These are phyloP conservation scores for Geotrichum reessii DNA, from an alignment of 1,139 yeast genomes.

Conservation along the genomic window DNA sequence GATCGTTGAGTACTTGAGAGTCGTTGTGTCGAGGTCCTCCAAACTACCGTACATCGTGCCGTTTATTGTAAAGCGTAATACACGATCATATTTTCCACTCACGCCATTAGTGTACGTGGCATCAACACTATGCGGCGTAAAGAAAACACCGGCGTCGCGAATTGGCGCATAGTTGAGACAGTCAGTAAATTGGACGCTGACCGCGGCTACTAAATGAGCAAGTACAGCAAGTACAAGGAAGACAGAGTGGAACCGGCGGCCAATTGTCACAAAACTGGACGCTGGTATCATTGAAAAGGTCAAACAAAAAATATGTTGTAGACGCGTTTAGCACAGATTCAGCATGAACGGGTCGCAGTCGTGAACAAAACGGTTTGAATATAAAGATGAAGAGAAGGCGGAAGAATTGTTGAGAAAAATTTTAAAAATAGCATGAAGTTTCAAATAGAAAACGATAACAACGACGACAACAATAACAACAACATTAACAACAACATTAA, in stretches of 20 bases:
- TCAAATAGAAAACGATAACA: too few relatives aligned
- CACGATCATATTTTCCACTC: slow-evolving; percentile 1
- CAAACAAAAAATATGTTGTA: not conserved
- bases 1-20: slow-evolving; percentile 30
- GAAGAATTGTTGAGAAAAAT: not conserved
- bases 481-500: not conserved
- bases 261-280: slow-evolving; percentile 8
- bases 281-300: slow-evolving; percentile 5
- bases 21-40: slow-evolving; percentile 27
- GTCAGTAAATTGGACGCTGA: slow-evolving; percentile 17
- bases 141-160: slow-evolving; percentile 1
- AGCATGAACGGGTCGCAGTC: not conserved
- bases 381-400: not conserved
- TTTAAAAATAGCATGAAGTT: not conserved
- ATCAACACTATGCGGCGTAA: slow-evolving; percentile 4
- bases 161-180: slow-evolving; percentile 17
- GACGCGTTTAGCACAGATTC: not conserved
- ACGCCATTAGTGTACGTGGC: slow-evolving; percentile 1
- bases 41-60: slow-evolving; percentile 28
- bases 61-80: slow-evolving; percentile 22
- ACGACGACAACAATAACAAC: not conserved
- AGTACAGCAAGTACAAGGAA: not conserved
- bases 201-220: not conserved
- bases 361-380: not conserved
- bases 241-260: slow-evolving; percentile 8